Base-by-base conservation (phyloP, 768 basidiomycete genomes). In the Podaxis sp. region DNA sequence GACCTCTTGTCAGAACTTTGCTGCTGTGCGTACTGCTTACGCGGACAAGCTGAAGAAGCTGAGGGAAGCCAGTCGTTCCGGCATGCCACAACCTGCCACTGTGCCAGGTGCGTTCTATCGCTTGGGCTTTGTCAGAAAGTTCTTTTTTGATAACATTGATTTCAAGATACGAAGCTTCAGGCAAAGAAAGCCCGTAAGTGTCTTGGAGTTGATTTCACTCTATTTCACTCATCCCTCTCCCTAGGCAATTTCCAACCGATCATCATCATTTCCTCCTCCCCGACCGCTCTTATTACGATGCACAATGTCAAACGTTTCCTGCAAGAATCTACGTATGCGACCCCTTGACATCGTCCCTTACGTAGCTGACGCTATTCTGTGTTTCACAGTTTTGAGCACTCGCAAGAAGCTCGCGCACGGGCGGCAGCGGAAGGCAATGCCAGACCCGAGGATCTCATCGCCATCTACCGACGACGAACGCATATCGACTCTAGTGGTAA, bases 201-300 rank as follows among this genome's bases (percentile, higher is more conserved):
- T 11, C 2, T 33, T 52, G 24, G 47, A 37, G 11, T 37, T 5
- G 51, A 6, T 52, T 5, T 49, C 29, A 27, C 38, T 2, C 4
- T 24, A 12, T 19, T 11, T 2, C 24, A 41, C 25, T 4, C 4
- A 37, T n/a, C n/a, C 19, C 17, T 37, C 11, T 13, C 55, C n/a
- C 50, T 58, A 51, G 89, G 84, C 66, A 87, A 86, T 70, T 86
- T 83, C 69, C 90, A 90, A 75, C 96, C 96, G 0, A 98, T 99
- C 70, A 97, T 98, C 74, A 91, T 98, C 79, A 95, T 99, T 47
- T 96, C 96, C 0, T 96, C 95, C 0, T 95, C 91, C 15, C 95
- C 95, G 0, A 98, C 96, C 1, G 88, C 94, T 2, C 85, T 99
- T 59, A 89, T 99, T 71, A 97, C 94, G 5, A 97, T 99, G 94